Evolutionary conservation across 2,329 filamentous ascomycete species (phyloP), one percentile per base, ranked within the genome.

Genomic region (Alternaria ethzedia): DNA sequence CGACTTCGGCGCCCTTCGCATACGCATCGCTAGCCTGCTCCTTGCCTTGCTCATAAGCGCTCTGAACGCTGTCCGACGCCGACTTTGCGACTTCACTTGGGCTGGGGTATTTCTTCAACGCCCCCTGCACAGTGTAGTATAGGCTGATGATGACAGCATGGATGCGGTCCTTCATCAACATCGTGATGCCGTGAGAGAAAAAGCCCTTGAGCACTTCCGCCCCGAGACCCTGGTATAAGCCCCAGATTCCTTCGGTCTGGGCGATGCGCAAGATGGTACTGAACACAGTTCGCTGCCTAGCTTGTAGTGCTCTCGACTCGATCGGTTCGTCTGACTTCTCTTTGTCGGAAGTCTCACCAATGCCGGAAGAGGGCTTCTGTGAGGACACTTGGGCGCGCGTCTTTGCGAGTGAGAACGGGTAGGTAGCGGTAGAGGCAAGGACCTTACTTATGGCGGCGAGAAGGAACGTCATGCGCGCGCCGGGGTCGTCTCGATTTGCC

Each of bases 381-480:
- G 77, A 79, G 2, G 86, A 85, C 23, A 91, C 87, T 76, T 96
- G 93, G 4, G 92, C 86, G 25, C 92, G 86, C 3, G 92, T 88
- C 81, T 95, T 95, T n/a, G 92, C 93, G 28, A 94, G 88, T 60
- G 92, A 91, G 78, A 97, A 90, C 0, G 94, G 94, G 75, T 97
- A 97, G 1, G 92, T 97, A 61, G 94, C 82, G 0, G 88, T 86
- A 8, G 90, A 92, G 0, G 93, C 93, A 23, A 90, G 82, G 1
- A 89, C 89, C 81, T 97, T 97, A 79, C 91, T 94, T 25, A 90
- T 75, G 0, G 93, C 93, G 0, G 94, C 93, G 11, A 91, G 78
- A 1, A 91, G 75, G 73, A 92, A 91, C 0, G 87, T 90, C 9
- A 86, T 73, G 46, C 80, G 79, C 0, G 87, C 79, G 0, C 86